Base-by-base conservation (phyloP, 495 filamentous ascomycete species). In the Podospora pseudoanserina region DNA sequence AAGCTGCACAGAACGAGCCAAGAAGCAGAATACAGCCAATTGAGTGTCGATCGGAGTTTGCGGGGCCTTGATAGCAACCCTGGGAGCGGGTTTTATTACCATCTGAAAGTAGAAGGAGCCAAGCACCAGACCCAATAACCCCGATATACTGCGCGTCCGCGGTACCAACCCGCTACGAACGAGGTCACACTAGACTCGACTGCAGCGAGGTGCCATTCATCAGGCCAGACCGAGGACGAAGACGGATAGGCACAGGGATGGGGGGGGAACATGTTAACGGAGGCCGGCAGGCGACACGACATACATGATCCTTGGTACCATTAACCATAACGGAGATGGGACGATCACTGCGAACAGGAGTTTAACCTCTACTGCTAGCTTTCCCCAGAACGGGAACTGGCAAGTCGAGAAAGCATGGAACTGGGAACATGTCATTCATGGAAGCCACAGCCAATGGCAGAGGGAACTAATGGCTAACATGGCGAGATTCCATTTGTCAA, bases 51-150 rank as follows among this genome's bases (percentile, higher is more conserved):
- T 61, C 59, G 57, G 27, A 9, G n/a, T 34, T 44, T 23, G 53
- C 64, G 54, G 44, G 53, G 44, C n/a, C 49, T 16, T 55, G 63
- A 65, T 65, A 65, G 67, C 19, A 27, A 62, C 57, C 55, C 56
- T 56, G 65, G 28, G 54, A 56, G 28, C 57, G 32, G n/a, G 27
- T 60, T 64, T 70, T 62, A 64, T 34, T 56, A 65, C 27, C 64
- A 30, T 69, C 69, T 71, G n/a, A 59, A 72, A 67, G 67, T 58
- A 69, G 70, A 65, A 72, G 70, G 70, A 72, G 70, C 70, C 67
- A 72, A 72, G 66, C 9, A 60, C 53, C 20, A 34, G 59, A 19
- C 26, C 53, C 65, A 69, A 72, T 67, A 62, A 64, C 28, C 55
- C 32, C 30, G 20, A 57, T 62, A 65, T 54, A 34, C 30, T 26